Evolutionary conservation across 2,329 filamentous ascomycete species (phyloP).

Genomic region (Aspergillus transmontanensis): DNA sequence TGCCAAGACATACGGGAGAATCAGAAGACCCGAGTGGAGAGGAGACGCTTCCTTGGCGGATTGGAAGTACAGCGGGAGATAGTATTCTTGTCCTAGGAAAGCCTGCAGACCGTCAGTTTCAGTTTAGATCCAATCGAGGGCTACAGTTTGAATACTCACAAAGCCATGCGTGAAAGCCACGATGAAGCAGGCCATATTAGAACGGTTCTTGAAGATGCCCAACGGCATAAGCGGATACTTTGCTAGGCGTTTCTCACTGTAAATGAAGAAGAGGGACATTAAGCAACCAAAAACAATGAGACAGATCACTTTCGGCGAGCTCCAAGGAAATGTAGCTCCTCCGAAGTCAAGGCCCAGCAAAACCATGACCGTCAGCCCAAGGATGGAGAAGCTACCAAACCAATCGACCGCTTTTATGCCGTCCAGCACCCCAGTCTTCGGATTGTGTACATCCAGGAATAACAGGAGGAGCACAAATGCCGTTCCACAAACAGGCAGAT

Average conservation of each 20-base stretch:
- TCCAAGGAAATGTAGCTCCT: conserved; percentile 56
- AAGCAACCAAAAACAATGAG: conserved; percentile 55
- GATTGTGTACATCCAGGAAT: conserved; percentile 59
- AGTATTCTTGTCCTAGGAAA: conserved; percentile 69
- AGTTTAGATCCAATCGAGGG: background rate
- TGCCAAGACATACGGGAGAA: conserved; percentile 61
- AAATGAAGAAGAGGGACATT: conserved; percentile 56
- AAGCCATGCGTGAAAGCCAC: conserved; percentile 53
- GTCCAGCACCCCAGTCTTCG: conserved; percentile 51
- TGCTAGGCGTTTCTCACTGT: conserved; percentile 66
- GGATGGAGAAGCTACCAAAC: conserved; percentile 55
- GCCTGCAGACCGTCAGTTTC: conserved; percentile 47
- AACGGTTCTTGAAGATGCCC: conserved; percentile 58
- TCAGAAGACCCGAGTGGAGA: conserved; percentile 59
- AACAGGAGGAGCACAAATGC: conserved; percentile 54
- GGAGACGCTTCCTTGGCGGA: conserved; percentile 64
- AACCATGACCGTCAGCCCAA: conserved; percentile 55
- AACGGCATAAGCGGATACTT: conserved; percentile 70
- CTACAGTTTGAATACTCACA: conserved; percentile 20
- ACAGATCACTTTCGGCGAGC: conserved; percentile 57
- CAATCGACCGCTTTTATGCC: conserved; percentile 58
- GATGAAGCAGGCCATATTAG: conserved; percentile 60
- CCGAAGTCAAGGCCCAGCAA: conserved; percentile 59
- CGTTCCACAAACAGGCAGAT: conserved; percentile 53
- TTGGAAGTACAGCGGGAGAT: conserved; percentile 74